A percentile compares a stretch with the other conserved stretches of the same genome.
phyloP scores from a whole-genome alignment of 1,284 basidiomycete genomes.

The Marasmius fiardii region DNA sequence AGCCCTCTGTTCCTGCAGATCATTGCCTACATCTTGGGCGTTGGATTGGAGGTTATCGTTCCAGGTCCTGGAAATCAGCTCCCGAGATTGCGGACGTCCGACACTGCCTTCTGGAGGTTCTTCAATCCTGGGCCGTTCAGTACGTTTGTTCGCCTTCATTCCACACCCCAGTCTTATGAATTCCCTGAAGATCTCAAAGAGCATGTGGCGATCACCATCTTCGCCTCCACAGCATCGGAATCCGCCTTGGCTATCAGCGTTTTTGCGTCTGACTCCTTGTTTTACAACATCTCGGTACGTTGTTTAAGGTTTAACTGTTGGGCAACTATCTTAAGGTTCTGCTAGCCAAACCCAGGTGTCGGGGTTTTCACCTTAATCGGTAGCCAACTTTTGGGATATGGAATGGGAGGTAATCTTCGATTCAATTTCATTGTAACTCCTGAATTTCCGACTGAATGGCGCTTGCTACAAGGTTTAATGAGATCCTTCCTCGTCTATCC shows the following conservation, averaged over 20 bases:
- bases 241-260: conserved; percentile 66
- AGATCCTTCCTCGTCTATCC: conserved; percentile 13
- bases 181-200: conserved; percentile 45
- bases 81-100: background rate
- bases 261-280: conserved; percentile 57
- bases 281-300: conserved; percentile 51
- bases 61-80: conserved; percentile 36
- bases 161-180: conserved; percentile 24
- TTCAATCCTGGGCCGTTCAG: conserved; percentile 49
- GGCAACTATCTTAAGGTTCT: conserved; percentile 34
- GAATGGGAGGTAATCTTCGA: conserved; percentile 24
- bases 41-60: conserved; percentile 38
- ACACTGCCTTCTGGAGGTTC: conserved; percentile 34
- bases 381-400: conserved; percentile 55
- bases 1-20: conserved; percentile 54
- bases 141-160: conserved; percentile 27
- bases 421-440: too few species aligned
- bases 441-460: background rate
- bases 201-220: conserved; percentile 63
- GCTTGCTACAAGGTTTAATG: conserved; percentile 7
- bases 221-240: conserved; percentile 62
- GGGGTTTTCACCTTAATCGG: conserved; percentile 22
- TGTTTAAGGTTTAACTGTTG: conserved; percentile 4
- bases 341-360: conserved; percentile 8
- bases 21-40: conserved; percentile 37